A percentile compares a stretch with the other conserved stretches of the same genome.
phyloP scores from a whole-genome alignment of 371 early-diverging fungal genomes.

The Batkoa obscura region DNA sequence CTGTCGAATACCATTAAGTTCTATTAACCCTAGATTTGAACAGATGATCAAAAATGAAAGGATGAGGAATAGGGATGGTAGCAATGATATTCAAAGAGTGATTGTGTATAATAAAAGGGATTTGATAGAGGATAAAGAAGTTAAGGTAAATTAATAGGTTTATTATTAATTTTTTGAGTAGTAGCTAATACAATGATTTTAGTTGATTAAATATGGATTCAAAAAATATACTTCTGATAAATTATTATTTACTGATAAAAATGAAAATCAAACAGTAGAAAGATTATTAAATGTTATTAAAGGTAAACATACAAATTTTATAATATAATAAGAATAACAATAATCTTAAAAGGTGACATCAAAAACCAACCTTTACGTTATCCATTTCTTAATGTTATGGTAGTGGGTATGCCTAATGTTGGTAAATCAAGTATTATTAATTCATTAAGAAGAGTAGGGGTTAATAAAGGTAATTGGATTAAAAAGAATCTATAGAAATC shows the following conservation, averaged over 20 bases:
- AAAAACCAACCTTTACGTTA: slow-evolving; percentile 13
- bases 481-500: not conserved
- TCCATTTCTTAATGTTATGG: slow-evolving; percentile 41
- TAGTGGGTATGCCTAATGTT: slow-evolving; percentile 92
- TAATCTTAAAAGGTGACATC: slow-evolving; percentile 8
- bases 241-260: slow-evolving; percentile 53
- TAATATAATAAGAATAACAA: not conserved
- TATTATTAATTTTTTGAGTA: no score
- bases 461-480: slow-evolving; percentile 20
- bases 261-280: slow-evolving; percentile 33
- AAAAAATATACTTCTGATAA: slow-evolving; percentile 7
- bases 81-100: not conserved
- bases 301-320: slow-evolving; percentile 11
- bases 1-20: slow-evolving; percentile 70
- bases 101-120: slow-evolving; percentile 78
- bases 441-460: slow-evolving; percentile 49
- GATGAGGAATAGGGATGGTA: no score
- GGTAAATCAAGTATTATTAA: slow-evolving; percentile 89
- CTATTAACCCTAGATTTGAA: slow-evolving; percentile 72
- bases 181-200: no score
- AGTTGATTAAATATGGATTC: not conserved
- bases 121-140: no score
- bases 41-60: slow-evolving; percentile 30
- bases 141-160: no score
- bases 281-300: slow-evolving; percentile 38